Percentiles rank a stretch among this genome's conserved stretches.
These are phyloP conservation scores for Gossypium bickii DNA, from an alignment of 345 rosid genomes.

Conservation along the genomic window DNA sequence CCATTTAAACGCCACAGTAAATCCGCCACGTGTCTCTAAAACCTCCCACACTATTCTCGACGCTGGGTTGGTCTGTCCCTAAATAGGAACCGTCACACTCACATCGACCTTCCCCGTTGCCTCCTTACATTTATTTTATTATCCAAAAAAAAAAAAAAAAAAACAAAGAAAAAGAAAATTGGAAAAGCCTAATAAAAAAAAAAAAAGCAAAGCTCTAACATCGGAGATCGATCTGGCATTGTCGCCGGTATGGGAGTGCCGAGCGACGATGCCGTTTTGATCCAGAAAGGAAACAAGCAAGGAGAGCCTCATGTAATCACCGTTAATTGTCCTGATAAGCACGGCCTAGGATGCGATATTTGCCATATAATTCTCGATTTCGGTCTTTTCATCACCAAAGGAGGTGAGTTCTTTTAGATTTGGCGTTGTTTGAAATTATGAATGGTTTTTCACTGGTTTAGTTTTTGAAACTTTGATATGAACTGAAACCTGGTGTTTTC, in stretches of 20 bases:
- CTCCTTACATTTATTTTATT: no score
- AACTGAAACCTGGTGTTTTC: not conserved
- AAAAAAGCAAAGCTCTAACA: not conserved
- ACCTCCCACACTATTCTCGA: not conserved
- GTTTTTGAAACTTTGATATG: not conserved
- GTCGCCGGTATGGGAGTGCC: constrained; percentile 43
- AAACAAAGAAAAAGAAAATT: no score
- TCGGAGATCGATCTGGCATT: not conserved
- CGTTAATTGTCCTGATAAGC: no score
- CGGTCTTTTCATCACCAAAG: constrained; percentile 70
- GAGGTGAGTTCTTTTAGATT: constrained; percentile 36
- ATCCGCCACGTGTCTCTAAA: constrained; percentile 16
- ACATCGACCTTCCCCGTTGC: not conserved
- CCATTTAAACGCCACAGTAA: not conserved
- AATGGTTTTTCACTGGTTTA: not conserved
- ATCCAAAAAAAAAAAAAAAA: not conserved
- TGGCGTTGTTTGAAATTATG: not conserved
- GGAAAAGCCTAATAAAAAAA: not conserved
- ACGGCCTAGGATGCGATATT: constrained; percentile 77
- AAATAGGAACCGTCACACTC: not conserved
- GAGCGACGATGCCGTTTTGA: constrained; percentile 54
- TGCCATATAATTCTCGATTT: constrained; percentile 69
- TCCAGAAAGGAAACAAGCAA: constrained; percentile 51
- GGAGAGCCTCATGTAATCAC: constrained; percentile 59
- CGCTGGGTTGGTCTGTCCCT: not conserved